phyloP scores from a whole-genome alignment of 2,329 filamentous ascomycete species.

The Microdochium paspali region DNA sequence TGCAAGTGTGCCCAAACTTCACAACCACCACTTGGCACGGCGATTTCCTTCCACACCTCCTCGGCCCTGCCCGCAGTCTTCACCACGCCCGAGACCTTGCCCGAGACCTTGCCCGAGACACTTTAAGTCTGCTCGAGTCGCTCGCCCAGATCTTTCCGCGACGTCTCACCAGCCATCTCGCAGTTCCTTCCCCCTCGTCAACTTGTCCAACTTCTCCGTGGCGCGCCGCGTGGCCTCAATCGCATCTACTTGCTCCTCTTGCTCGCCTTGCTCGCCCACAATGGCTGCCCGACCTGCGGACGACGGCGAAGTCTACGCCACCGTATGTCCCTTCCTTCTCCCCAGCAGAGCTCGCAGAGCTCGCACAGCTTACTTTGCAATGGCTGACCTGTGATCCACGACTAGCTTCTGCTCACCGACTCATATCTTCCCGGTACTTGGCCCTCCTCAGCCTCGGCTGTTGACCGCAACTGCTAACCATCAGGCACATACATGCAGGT shows the following conservation, averaged over 20 bases:
- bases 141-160: neutral
- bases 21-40: neutral
- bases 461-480: conserved; percentile 5
- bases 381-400: conserved; percentile 13
- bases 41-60: neutral
- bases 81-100: neutral
- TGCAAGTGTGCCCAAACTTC: neutral
- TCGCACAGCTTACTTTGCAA: no score
- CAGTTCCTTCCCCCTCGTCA: neutral
- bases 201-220: conserved; percentile 1
- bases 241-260: neutral
- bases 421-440: conserved; percentile 78
- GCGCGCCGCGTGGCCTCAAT: neutral
- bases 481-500: no score
- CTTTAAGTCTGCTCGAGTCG: neutral
- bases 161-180: neutral
- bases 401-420: conserved; percentile 83
- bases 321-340: conserved; percentile 31
- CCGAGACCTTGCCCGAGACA: no score
- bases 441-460: no score
- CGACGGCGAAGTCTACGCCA: conserved; percentile 54
- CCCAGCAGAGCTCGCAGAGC: neutral
- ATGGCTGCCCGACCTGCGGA: conserved; percentile 25
- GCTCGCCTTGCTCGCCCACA: conserved; percentile 2
- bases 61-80: neutral